phyloP scores from a whole-genome alignment of 2,329 filamentous ascomycete genomes.

The Rhinocladiella similis region DNA sequence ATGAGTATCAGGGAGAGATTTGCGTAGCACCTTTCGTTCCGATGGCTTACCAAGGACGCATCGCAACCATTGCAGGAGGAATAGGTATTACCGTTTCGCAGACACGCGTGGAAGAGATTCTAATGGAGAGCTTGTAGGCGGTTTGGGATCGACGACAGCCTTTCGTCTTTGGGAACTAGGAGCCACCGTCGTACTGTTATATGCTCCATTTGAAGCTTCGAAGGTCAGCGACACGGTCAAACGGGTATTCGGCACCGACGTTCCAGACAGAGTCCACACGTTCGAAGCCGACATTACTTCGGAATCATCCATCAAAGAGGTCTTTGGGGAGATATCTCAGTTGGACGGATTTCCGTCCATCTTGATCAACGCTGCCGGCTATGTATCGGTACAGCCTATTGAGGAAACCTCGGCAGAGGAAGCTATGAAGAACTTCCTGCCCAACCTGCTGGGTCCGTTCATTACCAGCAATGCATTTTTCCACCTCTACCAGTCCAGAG shows the following conservation, averaged over 20 bases:
- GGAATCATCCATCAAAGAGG: constrained; percentile 46
- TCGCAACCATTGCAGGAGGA: constrained; percentile 46
- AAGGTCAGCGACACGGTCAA: constrained; percentile 40
- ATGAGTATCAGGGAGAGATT: background rate
- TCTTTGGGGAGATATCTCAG: constrained; percentile 36
- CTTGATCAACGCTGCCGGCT: constrained; percentile 45
- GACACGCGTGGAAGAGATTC: too few relatives aligned
- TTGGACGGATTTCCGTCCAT: constrained; percentile 42
- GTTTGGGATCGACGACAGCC: constrained; percentile 47
- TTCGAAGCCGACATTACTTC: constrained; percentile 52
- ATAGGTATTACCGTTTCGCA: constrained; percentile 34
- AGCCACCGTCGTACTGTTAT: constrained; percentile 46
- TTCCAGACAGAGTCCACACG: constrained; percentile 32
- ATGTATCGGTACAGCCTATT: constrained; percentile 48
- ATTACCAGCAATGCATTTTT: constrained; percentile 49
- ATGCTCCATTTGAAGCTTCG: constrained; percentile 48
- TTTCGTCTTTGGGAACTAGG: constrained; percentile 43
- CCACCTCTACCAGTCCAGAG: constrained; percentile 36
- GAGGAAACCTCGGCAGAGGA: constrained; percentile 46
- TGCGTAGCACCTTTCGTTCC: background rate
- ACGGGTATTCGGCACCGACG: constrained; percentile 35
- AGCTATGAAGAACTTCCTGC: constrained; percentile 43
- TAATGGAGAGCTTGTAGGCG: constrained; percentile 31
- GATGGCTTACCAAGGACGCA: constrained; percentile 41
- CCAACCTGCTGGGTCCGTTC: constrained; percentile 48